phyloP scores from a whole-genome alignment of 495 filamentous ascomycete genomes.

The Neurospora sp. region DNA sequence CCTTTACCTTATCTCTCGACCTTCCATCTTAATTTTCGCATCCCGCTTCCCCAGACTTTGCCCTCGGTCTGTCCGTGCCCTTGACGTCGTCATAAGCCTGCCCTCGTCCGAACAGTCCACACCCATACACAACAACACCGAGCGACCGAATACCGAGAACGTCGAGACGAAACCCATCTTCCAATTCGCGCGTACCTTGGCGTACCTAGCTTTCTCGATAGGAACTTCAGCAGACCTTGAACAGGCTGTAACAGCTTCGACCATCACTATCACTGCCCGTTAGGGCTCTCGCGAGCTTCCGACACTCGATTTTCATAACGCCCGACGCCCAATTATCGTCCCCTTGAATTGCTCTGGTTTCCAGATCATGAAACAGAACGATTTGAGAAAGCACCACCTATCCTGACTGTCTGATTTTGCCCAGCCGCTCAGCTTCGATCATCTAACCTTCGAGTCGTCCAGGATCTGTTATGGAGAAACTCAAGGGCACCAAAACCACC shows the following conservation, averaged over 20 bases:
- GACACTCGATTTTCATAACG: background rate
- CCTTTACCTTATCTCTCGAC: background rate
- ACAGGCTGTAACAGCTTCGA: background rate
- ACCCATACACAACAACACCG: background rate
- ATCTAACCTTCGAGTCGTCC: background rate
- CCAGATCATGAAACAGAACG: background rate
- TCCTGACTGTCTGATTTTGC: background rate
- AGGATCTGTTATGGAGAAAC: constrained; percentile 11
- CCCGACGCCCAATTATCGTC: background rate
- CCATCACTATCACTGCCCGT: background rate
- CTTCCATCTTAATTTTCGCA: background rate
- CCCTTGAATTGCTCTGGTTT: background rate
- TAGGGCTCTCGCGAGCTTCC: background rate
- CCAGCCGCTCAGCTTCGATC: background rate
- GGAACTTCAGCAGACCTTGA: background rate
- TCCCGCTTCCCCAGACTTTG: background rate
- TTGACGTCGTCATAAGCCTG: background rate
- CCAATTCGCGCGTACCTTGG: background rate
- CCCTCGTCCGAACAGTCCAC: background rate
- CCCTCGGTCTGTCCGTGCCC: background rate
- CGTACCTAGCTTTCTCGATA: background rate
- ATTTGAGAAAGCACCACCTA: background rate
- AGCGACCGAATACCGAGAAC: background rate
- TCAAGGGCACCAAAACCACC: constrained; percentile 12
- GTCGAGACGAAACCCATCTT: background rate